Evolutionary conservation across 768 basidiomycete genomes (phyloP).

Genomic region (Astraeus odoratus): DNA sequence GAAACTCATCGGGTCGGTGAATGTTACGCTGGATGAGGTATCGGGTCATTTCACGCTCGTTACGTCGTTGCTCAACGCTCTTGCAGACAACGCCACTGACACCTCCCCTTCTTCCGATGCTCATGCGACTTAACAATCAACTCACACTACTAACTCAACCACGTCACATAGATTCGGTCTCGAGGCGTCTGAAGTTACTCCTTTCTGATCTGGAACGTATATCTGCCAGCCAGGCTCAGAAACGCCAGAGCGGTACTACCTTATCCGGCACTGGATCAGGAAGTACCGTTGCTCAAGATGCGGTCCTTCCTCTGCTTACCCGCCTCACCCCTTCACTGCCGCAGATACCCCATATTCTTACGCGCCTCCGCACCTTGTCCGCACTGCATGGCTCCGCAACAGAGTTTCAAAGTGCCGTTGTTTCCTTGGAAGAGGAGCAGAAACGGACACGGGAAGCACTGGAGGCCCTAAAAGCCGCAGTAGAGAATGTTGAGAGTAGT

Average conservation of each 20-base stretch:
- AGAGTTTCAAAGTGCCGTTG: conserved; percentile 64
- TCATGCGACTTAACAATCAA: conserved; percentile 79
- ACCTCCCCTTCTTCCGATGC: conserved; percentile 72
- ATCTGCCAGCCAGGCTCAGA: conserved; percentile 33
- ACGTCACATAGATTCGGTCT: conserved; percentile 91
- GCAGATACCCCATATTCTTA: conserved; percentile 85
- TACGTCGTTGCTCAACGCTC: not conserved
- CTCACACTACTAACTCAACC: conserved; percentile 89
- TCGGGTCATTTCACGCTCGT: conserved; percentile 9
- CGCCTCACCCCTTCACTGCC: conserved; percentile 68
- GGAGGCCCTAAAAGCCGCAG: conserved; percentile 59
- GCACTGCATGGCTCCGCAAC: conserved; percentile 76
- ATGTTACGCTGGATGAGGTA: conserved; percentile 77
- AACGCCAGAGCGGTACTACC: conserved; percentile 13
- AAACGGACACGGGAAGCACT: conserved; percentile 54
- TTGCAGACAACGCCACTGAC: conserved; percentile 63
- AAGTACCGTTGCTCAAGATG: conserved; percentile 41
- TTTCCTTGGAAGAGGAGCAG: conserved; percentile 67
- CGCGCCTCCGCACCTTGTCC: conserved; percentile 80
- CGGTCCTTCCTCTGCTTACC: conserved; percentile 60
- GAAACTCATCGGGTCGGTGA: conserved; percentile 75
- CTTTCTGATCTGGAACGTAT: conserved; percentile 88
- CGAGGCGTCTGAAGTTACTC: conserved; percentile 86
- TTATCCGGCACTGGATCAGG: conserved; percentile 9
- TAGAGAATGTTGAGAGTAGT: conserved; percentile 68